These are phyloP conservation scores for Wolfiporia cocos DNA, from an alignment of 1,284 basidiomycete species.

Conservation along the genomic window DNA sequence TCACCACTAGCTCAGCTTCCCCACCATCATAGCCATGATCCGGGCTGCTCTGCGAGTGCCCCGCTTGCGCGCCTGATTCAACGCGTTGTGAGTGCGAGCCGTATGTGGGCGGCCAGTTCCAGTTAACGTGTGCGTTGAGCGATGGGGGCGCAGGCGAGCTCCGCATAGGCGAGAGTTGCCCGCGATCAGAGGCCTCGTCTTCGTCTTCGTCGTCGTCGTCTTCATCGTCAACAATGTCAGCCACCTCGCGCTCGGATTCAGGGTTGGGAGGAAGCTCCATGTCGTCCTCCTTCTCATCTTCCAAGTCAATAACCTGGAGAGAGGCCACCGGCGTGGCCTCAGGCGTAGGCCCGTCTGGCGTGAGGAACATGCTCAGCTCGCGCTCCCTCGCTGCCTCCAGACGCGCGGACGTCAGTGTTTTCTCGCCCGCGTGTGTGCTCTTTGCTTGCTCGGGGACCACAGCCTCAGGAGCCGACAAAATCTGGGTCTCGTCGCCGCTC, in stretches of 20 bases:
- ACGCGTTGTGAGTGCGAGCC: too few relatives aligned
- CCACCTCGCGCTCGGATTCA: too few relatives aligned
- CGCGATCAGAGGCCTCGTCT: background rate
- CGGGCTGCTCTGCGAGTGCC: conserved; percentile 20
- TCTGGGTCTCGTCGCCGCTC: too few relatives aligned
- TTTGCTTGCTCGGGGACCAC: too few relatives aligned
- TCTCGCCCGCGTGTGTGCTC: too few relatives aligned
- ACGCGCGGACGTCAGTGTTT: conserved; percentile 15
- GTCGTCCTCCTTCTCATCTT: conserved; percentile 4
- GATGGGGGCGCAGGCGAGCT: conserved; percentile 10
- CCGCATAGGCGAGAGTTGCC: too few relatives aligned
- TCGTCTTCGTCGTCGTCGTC: background rate
- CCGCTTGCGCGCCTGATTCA: too few relatives aligned
- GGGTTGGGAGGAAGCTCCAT: background rate
- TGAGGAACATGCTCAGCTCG: conserved; percentile 5
- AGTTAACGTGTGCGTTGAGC: conserved; percentile 25
- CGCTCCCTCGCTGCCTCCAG: conserved; percentile 9
- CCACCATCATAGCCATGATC: background rate
- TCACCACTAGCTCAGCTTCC: conserved; percentile 17
- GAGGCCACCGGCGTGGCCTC: conserved; percentile 4
- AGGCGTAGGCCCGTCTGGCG: conserved; percentile 10
- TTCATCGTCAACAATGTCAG: too few relatives aligned
- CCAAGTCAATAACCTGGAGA: conserved; percentile 6
- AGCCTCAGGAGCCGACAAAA: too few relatives aligned
- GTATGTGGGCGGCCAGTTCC: conserved; percentile 34